A percentile compares a stretch with the other conserved stretches of the same genome.
phyloP scores from a whole-genome alignment of 208 protist genomes.

The Crithidia bombi region DNA sequence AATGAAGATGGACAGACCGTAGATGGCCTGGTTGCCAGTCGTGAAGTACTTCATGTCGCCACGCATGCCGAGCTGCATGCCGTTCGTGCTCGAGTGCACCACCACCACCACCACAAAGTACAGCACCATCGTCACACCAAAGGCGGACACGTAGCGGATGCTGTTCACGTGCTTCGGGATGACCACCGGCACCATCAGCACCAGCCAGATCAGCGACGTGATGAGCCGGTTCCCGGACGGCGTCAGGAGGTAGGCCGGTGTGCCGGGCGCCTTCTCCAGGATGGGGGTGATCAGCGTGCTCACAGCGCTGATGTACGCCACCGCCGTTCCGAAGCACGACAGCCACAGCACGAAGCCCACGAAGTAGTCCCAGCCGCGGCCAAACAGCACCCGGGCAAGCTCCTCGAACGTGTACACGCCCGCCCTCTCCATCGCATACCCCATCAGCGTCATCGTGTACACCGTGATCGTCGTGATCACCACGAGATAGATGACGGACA shows the following conservation, averaged over 20 bases:
- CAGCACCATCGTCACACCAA: constrained; percentile 53
- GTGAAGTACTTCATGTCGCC: constrained; percentile 37
- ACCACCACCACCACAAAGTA: constrained; percentile 59
- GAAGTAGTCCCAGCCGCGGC: constrained; percentile 61
- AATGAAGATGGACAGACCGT: constrained; percentile 55
- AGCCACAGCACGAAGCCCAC: constrained; percentile 52
- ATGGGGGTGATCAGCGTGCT: constrained; percentile 52
- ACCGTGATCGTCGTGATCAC: constrained; percentile 55
- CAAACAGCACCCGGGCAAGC: constrained; percentile 55
- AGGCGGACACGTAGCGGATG: constrained; percentile 60
- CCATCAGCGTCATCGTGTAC: constrained; percentile 65
- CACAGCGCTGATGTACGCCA: constrained; percentile 65
- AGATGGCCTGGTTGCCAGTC: constrained; percentile 38
- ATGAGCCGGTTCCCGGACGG: constrained; percentile 43
- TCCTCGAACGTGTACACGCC: constrained; percentile 53
- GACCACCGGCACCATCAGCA: constrained; percentile 68
- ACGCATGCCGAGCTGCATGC: constrained; percentile 34
- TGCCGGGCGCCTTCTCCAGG: constrained; percentile 32
- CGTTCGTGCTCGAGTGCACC: constrained; percentile 45
- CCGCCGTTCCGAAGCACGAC: constrained; percentile 60
- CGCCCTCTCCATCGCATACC: constrained; percentile 55
- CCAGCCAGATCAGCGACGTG: constrained; percentile 45
- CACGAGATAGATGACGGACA: constrained; percentile 67
- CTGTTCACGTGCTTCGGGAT: constrained; percentile 73
- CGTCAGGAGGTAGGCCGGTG: constrained; percentile 37